Conservation (phyloP, 371 early-diverging fungal genomes). For the Blastocladiella emersonii region DNA sequence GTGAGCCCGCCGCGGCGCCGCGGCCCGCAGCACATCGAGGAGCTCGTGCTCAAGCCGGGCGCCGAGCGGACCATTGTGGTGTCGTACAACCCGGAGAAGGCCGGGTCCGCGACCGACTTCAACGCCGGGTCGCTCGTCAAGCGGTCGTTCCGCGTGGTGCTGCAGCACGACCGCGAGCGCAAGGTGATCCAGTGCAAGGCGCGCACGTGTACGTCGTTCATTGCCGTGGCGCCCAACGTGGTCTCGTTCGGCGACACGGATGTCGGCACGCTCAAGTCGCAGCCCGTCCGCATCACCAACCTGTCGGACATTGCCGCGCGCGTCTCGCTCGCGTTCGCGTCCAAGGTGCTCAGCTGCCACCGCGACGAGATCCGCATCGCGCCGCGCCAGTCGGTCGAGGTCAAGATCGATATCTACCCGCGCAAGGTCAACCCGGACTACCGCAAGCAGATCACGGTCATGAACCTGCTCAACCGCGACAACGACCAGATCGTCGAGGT, state of each 20-base stretch:
- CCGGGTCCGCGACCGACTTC: constrained; percentile 37
- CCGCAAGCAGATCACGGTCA: constrained; percentile 85
- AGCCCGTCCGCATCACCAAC: constrained; percentile 69
- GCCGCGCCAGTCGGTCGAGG: constrained; percentile 62
- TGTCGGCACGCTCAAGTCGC: constrained; percentile 79
- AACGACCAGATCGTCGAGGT: constrained; percentile 88
- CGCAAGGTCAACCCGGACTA: constrained; percentile 96
- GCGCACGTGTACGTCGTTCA: constrained; percentile 82
- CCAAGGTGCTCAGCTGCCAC: constrained; percentile 81
- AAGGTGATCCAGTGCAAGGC: constrained; percentile 84
- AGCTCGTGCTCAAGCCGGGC: constrained; percentile 71
- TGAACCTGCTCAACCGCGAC: constrained; percentile 72
- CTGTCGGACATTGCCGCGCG: constrained; percentile 72
- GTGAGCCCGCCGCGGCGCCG: neutral
- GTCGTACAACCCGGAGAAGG: constrained; percentile 57
- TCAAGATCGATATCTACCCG: constrained; percentile 88
- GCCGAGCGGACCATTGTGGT: constrained; percentile 68
- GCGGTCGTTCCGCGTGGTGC: constrained; percentile 59
- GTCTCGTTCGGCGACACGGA: constrained; percentile 91
- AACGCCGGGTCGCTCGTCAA: constrained; percentile 61
- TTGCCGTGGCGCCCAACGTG: constrained; percentile 63
- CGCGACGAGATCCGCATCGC: constrained; percentile 68
- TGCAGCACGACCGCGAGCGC: constrained; percentile 59
- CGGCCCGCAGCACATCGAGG: constrained; percentile 57
- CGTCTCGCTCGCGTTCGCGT: constrained; percentile 71